A percentile compares a stretch with the other conserved stretches of the same genome.
Conservation (phyloP, 108 stramenopile genomes). For the Ochromonas danica region DNA sequence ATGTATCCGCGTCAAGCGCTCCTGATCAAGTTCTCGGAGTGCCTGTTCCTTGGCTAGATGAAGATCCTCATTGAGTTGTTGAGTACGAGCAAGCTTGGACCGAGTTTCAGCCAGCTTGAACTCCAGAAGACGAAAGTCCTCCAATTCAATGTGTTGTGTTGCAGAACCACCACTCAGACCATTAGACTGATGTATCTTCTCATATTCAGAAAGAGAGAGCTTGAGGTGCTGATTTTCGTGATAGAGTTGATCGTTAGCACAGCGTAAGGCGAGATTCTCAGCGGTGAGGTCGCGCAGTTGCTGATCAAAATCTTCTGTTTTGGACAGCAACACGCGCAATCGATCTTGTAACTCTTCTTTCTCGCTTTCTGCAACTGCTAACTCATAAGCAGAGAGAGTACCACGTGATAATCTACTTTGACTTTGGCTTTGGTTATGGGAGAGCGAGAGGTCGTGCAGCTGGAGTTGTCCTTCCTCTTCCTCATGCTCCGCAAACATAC, state of each 20-base stretch:
- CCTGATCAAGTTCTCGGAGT: background rate
- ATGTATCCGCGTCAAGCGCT: background rate
- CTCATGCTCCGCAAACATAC: no score
- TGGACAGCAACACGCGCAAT: background rate
- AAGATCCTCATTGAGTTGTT: background rate
- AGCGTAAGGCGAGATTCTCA: background rate
- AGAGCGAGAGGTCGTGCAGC: no score
- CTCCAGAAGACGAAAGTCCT: background rate
- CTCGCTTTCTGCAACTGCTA: constrained; percentile 11
- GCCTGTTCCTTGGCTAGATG: background rate
- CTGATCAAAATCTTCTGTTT: constrained; percentile 21
- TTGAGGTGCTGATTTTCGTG: background rate
- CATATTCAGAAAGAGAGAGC: background rate
- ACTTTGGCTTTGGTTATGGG: no score
- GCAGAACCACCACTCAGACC: no score
- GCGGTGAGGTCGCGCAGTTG: no score
- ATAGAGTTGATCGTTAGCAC: background rate
- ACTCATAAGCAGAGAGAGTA: constrained; percentile 1
- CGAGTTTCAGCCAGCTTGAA: constrained; percentile 7
- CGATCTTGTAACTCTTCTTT: constrained; percentile 22
- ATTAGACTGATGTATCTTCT: no score
- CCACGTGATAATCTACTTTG: no score
- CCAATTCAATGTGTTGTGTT: background rate
- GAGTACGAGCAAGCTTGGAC: background rate
- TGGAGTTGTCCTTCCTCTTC: no score